Evolutionary conservation across 2,329 filamentous ascomycete genomes (phyloP).

Genomic region (Penicillium sp.): DNA sequence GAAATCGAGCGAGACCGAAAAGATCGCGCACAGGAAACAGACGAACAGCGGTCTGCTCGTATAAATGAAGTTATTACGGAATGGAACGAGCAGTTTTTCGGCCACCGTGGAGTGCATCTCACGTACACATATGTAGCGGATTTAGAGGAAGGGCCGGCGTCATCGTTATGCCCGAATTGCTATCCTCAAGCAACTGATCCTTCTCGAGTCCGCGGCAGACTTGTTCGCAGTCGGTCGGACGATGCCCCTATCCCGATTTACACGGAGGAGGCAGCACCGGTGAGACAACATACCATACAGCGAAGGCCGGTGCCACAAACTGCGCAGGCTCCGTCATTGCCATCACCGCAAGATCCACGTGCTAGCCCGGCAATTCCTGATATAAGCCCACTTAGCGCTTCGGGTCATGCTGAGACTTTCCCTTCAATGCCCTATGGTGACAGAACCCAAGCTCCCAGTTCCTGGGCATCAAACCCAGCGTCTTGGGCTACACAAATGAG

Average conservation of each 20-base stretch:
- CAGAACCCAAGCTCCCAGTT: not conserved
- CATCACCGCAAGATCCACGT: not conserved
- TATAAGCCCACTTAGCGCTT: not conserved
- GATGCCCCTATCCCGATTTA: conserved; percentile 14
- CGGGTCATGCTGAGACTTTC: not conserved
- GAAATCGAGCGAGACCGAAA: conserved; percentile 41
- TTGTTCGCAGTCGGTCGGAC: conserved; percentile 7
- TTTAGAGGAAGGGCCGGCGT: conserved; percentile 27
- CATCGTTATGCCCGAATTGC: conserved; percentile 37
- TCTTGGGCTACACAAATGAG: conserved; percentile 34
- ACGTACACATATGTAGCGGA: conserved; percentile 33
- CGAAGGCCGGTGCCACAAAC: conserved; percentile 15
- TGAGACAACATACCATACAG: conserved; percentile 8
- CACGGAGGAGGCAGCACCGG: conserved; percentile 10
- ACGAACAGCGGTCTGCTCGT: conserved; percentile 35
- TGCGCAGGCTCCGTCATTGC: not conserved
- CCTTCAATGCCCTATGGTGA: not conserved
- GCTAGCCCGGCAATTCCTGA: not conserved
- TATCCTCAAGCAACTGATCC: conserved; percentile 37
- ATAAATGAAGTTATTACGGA: conserved; percentile 38
- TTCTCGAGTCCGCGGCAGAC: conserved; percentile 19
- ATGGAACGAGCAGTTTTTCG: conserved; percentile 44
- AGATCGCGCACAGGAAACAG: conserved; percentile 39
- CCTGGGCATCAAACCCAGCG: conserved; percentile 19
- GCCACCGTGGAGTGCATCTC: conserved; percentile 31